Base-by-base conservation (phyloP, 805 yeast species). In the Saccharomycopsis fodiens region DNA sequence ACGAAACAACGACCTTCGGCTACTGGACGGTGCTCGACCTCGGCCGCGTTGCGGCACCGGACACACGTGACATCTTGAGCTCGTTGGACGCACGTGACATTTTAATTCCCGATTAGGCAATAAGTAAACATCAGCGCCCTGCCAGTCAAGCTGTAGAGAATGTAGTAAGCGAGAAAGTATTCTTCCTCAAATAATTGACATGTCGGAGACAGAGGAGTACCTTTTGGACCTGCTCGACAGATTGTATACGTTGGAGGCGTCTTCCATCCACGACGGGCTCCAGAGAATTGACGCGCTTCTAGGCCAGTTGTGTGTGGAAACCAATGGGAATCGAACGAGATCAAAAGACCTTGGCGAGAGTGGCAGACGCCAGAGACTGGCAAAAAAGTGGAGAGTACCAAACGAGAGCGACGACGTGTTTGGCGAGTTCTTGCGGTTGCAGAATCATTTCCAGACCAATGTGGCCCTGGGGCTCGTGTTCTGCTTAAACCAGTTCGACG, bases 381-480 rank as follows among this genome's bases (percentile, higher is more conserved):
- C 38, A 13, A 54, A 50, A 25, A 58, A 54, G 38, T 60, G 65
- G 65, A 56, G 45, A 46, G 56, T 57, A 5, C 65, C 67, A 5
- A 44, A 31, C 17, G 48, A 40, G 25, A 44, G 41, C 7, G 64
- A 62, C 40, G 36, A 53, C 1, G 52, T 61, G 6, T 62, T 62
- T 55, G 66, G 66, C 2, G 64, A 66, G 39, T 75, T 77, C 55
- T 50, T 69, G 3, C 43, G 46, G 5, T 59, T 72, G 10, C 89
- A 82, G 56, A 76, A 78, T 54, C 62, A 61, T 23, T 73, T 77
- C 57, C 70, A 70, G 39, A 70, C 60, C 55, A 82, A 82, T 53
- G 46, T 81, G 3, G 68, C 69, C 2, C 57, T 62, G 2, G 56
- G 64, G 13, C 57, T 70, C 27, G 53, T 72, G 21, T 42, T 58